Evolutionary conservation across 305 asterid species (phyloP).

Genomic region (Fraxinus greggii): DNA sequence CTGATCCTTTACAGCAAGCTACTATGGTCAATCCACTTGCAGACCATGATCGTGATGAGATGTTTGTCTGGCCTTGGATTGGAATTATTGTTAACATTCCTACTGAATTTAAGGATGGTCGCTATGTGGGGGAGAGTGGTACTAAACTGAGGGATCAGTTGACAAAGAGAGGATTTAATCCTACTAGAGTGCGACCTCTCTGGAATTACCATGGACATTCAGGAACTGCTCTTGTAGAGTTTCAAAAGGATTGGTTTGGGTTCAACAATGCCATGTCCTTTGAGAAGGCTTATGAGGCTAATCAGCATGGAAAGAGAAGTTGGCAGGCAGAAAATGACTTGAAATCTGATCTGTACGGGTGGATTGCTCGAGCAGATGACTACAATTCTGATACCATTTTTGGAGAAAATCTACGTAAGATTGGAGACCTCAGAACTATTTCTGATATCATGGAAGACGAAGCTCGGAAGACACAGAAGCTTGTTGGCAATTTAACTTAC

Average conservation of each 20-base stretch:
- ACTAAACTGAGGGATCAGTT: slow-evolving; percentile 56
- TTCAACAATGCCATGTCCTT: slow-evolving; percentile 63
- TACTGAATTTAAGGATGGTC: slow-evolving; percentile 47
- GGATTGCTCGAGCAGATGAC: slow-evolving; percentile 96
- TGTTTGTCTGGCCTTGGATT: slow-evolving; percentile 83
- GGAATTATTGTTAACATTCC: slow-evolving; percentile 60
- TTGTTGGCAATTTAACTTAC: slow-evolving; percentile 57
- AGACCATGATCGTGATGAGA: slow-evolving; percentile 52
- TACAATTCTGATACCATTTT: slow-evolving; percentile 51
- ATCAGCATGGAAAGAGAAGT: slow-evolving; percentile 53
- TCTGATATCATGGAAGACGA: slow-evolving; percentile 86
- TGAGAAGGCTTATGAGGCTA: slow-evolving; percentile 57
- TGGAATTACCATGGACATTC: slow-evolving; percentile 70
- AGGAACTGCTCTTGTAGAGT: slow-evolving; percentile 69
- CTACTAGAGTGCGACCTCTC: slow-evolving; percentile 53
- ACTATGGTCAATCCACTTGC: slow-evolving; percentile 41
- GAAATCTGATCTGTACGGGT: slow-evolving; percentile 60
- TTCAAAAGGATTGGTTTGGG: slow-evolving; percentile 68
- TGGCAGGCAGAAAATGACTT: slow-evolving; percentile 50
- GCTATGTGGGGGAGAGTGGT: slow-evolving; percentile 60
- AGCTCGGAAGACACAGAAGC: slow-evolving; percentile 64
- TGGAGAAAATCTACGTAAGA: slow-evolving; percentile 83
- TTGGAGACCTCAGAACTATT: slow-evolving; percentile 79
- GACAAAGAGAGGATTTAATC: slow-evolving; percentile 49
- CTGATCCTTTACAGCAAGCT: slow-evolving; percentile 37